phyloP scores from a whole-genome alignment of 495 filamentous ascomycete species.

The Penicillium malachiteum region DNA sequence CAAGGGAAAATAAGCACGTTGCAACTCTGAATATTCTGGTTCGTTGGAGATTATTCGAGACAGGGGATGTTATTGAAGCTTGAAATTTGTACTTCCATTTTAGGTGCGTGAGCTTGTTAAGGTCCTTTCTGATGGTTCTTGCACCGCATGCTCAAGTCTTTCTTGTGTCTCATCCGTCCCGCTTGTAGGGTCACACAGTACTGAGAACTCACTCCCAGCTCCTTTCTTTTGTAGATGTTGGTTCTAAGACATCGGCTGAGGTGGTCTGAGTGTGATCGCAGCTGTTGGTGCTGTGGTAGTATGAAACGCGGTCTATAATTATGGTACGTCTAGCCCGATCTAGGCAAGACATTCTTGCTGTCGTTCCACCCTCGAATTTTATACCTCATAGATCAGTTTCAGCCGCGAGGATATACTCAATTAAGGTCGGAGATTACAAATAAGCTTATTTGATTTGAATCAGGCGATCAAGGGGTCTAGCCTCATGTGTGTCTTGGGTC shows the following conservation, averaged over 20 bases:
- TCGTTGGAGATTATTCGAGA: background rate
- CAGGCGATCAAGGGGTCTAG: background rate
- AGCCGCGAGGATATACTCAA: background rate
- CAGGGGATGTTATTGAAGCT: background rate
- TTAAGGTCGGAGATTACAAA: constrained; percentile 1
- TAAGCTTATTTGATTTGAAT: background rate
- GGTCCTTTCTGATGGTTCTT: background rate
- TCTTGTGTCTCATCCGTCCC: constrained; percentile 10
- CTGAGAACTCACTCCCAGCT: background rate
- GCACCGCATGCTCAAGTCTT: constrained; percentile 7
- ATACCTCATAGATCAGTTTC: background rate
- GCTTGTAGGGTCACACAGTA: constrained; percentile 13
- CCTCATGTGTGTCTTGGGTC: too few species aligned
- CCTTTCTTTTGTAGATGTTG: background rate
- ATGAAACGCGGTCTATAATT: background rate
- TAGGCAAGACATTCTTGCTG: constrained; percentile 5
- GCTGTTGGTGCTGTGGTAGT: background rate
- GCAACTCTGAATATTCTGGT: constrained; percentile 3
- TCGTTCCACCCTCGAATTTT: constrained; percentile 2
- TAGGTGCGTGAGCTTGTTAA: background rate
- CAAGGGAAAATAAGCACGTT: background rate
- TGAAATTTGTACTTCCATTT: background rate
- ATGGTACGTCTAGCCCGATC: background rate
- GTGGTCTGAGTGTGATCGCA: background rate
- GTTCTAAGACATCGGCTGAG: constrained; percentile 1